phyloP scores from a whole-genome alignment of 331 rosid species.

The Spiraea crenata region DNA sequence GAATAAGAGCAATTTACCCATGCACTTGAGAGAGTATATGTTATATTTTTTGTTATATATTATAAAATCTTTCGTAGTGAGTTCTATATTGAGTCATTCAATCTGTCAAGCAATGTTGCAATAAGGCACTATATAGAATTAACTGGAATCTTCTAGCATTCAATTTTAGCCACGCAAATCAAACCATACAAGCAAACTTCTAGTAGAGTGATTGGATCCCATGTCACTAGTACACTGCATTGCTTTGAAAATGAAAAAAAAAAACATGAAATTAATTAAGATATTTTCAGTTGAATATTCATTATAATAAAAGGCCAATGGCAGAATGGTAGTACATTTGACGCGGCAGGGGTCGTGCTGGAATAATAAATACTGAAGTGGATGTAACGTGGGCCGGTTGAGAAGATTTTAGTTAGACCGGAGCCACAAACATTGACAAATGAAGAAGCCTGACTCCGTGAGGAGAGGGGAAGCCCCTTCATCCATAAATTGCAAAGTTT shows the following conservation, averaged over 20 bases:
- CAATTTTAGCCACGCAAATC: no score
- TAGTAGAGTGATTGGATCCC: background rate
- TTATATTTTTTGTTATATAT: no score
- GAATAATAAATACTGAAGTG: conserved; percentile 6
- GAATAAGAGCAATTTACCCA: no score
- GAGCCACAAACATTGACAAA: conserved; percentile 65
- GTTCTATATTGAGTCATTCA: no score
- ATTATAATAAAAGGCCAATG: background rate
- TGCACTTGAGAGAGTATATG: no score
- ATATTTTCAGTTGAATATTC: background rate
- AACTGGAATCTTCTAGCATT: background rate
- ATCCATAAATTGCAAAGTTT: background rate
- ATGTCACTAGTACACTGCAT: no score
- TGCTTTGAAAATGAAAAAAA: no score
- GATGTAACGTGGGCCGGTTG: conserved; percentile 61
- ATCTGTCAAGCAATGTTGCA: no score
- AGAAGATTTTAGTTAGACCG: conserved; percentile 40
- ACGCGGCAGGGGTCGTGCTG: conserved; percentile 16
- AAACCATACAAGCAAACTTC: no score
- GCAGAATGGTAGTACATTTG: conserved; percentile 7
- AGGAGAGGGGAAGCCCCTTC: conserved; percentile 41
- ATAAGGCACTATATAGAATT: no score
- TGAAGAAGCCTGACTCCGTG: conserved; percentile 40
- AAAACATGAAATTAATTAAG: background rate
- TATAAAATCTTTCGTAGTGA: no score